Base-by-base conservation (phyloP, 306 rosid genomes). In the Acacia crassicarpa region DNA sequence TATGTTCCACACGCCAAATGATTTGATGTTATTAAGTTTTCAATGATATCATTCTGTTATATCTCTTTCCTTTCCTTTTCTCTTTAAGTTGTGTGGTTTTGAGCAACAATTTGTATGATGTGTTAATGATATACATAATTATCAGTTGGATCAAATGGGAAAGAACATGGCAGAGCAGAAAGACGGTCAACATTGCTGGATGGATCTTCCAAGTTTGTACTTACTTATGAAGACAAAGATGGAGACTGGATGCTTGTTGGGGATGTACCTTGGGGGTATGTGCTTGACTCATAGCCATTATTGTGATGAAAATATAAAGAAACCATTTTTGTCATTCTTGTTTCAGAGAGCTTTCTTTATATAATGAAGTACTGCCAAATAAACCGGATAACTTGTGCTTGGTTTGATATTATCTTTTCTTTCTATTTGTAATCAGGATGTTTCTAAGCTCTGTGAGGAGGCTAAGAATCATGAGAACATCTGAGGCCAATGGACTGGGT, bases 181-280 rank as follows among this genome's bases (percentile, higher is more conserved):
- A 81, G 83, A 78, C 84, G 82, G 49, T 90, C 88, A 56, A 91
- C 84, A 77, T 83, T 86, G 81, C 79, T 91, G 80, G 84, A 86
- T 72, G 94, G 89, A 72, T 87, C 90, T 23, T 87, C 90, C n/a
- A 86, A 90, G 30, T 87, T 87, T 85, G 94, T 80, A 72, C 98
- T 93, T 72, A 87, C 98, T 68, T 93, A 93, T 38, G 93, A 91
- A 89, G 98, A 93, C 89, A 87, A 78, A 83, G 98, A 93, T 0
- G 95, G 94, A 78, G 97, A 93, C 82, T 93, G 95, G 97, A 93
- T 93, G 94, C 97, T 93, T 63, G 97, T 91, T 46, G 97, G 97
- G 44, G 97, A 93, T 84, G 94, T 93, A 85, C 97, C 98, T 68
- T 93, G 98, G 97, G 86, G 93, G 96, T 93, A 91, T 46, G 91